A percentile compares a stretch with the other conserved stretches of the same genome.
Evolutionary conservation across 2,329 filamentous ascomycete species (phyloP).

Genomic region (Neoscytalidium dimidiatum): DNA sequence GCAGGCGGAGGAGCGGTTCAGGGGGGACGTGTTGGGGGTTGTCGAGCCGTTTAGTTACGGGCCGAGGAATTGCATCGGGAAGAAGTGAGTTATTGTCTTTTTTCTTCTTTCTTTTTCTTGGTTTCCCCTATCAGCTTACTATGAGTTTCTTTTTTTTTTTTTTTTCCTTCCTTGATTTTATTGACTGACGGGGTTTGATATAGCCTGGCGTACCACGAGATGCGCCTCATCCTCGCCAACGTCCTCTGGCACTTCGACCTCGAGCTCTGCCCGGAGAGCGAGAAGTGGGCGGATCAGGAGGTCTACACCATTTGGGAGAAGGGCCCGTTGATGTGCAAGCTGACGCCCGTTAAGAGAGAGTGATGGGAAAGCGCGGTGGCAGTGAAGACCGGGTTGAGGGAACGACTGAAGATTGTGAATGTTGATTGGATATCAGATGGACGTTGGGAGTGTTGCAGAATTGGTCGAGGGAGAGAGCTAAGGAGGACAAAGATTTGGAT

Average conservation of each 20-base stretch:
- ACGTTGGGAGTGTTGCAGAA: too few relatives aligned
- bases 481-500: too few relatives aligned
- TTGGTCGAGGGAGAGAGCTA: too few relatives aligned
- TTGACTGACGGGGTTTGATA: background rate
- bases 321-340: slow-evolving; percentile 33
- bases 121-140: too few relatives aligned
- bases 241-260: slow-evolving; percentile 43
- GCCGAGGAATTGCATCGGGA: slow-evolving; percentile 40
- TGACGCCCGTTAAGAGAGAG: slow-evolving; percentile 22
- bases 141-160: background rate
- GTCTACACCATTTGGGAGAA: slow-evolving; percentile 43
- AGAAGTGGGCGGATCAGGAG: slow-evolving; percentile 33
- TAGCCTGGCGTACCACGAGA: slow-evolving; percentile 43
- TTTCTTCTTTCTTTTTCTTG: background rate
- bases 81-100: slow-evolving; percentile 38
- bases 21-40: slow-evolving; percentile 33
- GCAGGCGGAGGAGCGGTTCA: slow-evolving; percentile 25
- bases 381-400: too few relatives aligned
- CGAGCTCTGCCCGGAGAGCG: slow-evolving; percentile 35
- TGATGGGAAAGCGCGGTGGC: background rate
- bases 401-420: too few relatives aligned
- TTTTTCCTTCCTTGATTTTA: background rate
- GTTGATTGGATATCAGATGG: too few relatives aligned
- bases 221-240: slow-evolving; percentile 43
- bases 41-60: slow-evolving; percentile 49